A percentile compares a stretch with the other conserved stretches of the same genome.
phyloP scores from a whole-genome alignment of 2,329 filamentous ascomycete genomes.

The Monascus ruber region DNA sequence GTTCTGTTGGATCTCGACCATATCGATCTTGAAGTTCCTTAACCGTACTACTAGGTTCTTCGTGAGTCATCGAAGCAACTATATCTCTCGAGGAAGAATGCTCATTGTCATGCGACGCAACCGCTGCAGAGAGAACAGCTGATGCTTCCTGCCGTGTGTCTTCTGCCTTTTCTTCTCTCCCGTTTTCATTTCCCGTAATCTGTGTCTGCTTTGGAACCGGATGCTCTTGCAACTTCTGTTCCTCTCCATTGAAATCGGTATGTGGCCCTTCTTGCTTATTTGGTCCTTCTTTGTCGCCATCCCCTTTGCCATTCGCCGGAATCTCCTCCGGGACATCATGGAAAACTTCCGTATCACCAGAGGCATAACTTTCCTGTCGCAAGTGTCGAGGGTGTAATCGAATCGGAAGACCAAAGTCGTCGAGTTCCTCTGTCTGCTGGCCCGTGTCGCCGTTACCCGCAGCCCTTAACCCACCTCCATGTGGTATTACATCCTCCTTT shows the following conservation, averaged over 20 bases:
- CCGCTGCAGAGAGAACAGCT: not conserved
- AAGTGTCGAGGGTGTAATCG: constrained; percentile 12
- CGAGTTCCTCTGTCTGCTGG: constrained; percentile 12
- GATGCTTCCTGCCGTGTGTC: not conserved
- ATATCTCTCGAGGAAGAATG: not conserved
- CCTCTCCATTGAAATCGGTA: not conserved
- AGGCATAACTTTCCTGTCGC: constrained; percentile 6
- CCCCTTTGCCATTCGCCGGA: not conserved
- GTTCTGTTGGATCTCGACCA: constrained; percentile 8
- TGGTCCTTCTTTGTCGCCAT: not conserved
- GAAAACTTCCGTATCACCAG: constrained; percentile 8
- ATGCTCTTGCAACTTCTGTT: not conserved
- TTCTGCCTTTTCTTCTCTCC: not conserved
- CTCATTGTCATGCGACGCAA: not conserved
- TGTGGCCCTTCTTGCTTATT: not conserved
- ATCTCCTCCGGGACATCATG: constrained; percentile 11
- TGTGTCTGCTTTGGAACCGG: not conserved
- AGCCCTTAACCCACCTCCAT: constrained; percentile 1
- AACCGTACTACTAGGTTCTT: constrained; percentile 2
- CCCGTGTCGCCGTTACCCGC: constrained; percentile 2
- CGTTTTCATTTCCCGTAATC: not conserved
- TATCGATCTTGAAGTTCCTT: constrained; percentile 3
- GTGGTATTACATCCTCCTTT: constrained; percentile 8
- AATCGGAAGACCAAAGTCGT: constrained; percentile 31
- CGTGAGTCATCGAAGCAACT: not conserved